Evolutionary conservation across 352 stramenopile genomes (phyloP), one percentile per base, ranked within the genome.

Genomic region (Phytophthora gonapodyides): DNA sequence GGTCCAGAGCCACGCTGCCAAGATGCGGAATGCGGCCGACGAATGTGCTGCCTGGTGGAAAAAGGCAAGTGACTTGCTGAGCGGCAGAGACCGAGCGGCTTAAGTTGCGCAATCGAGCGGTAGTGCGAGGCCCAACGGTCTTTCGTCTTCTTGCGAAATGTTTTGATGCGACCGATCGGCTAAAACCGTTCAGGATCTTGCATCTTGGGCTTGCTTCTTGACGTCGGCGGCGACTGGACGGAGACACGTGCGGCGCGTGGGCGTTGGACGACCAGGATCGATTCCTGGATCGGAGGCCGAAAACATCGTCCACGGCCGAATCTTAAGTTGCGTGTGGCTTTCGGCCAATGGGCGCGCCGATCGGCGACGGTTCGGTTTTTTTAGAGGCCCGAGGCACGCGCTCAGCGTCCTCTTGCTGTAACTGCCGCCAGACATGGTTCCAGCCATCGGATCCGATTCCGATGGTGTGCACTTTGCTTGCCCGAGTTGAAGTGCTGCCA

Each of bases 71-170:
- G 48, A 49, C 56, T 31, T 31, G 27, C 27, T 31, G 21, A 48
- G 37, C 40, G 60, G 27, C 15, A 61, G 52, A 63, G 37, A 45
- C 51, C 36, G 27, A 52, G 7, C n/a, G 12, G 15, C 59, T 55
- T 58, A 68, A 40, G 60, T 63, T 56, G 47, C 60, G 53, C 52
- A 62, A 57, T 50, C 47, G 27, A 30, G 31, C 38, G 21, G 50
- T 35, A 36, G 11, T 11, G 60, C 63, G 60, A 67, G 24, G 24
- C 3, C 24, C 24, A 27, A 27, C n/a, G 24, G 24, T 27, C 3
- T 4, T 27, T 27, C 2, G 24, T 27, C 19, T 30, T 33, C 43
- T 64, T 64, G 47, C 47, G 57, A 41, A 60, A 60, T 60, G 40
- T 31, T 31, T 31, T 2, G 27, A 5, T 31, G 27, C 27, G 27